A percentile compares a stretch with the other conserved stretches of the same genome.
These are phyloP conservation scores for Curvularia sp. DNA, from an alignment of 2,329 filamentous ascomycete genomes.

Conservation along the genomic window DNA sequence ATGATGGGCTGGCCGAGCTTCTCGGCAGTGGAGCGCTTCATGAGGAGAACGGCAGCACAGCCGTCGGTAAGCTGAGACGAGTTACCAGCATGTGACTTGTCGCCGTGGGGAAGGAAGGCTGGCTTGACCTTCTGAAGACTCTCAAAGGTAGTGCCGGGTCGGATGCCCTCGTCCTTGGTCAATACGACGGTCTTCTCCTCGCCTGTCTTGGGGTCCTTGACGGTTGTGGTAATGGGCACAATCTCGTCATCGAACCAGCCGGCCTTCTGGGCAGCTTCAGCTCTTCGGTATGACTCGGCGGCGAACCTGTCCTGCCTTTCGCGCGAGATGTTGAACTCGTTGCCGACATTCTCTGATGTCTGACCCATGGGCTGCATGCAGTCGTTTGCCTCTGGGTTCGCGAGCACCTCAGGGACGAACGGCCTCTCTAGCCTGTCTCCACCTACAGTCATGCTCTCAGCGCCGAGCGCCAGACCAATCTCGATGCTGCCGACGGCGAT, in stretches of 20 bases:
- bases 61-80: conserved; percentile 95
- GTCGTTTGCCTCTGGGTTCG: conserved; percentile 78
- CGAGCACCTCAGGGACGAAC: conserved; percentile 78
- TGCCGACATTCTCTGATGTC: conserved; percentile 94
- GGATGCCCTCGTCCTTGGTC: conserved; percentile 86
- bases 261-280: conserved; percentile 87
- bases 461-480: conserved; percentile 84
- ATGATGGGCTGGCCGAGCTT: conserved; percentile 89
- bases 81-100: conserved; percentile 89
- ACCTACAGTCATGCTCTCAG: conserved; percentile 83
- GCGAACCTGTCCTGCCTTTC: conserved; percentile 85
- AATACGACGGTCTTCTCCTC: conserved; percentile 79
- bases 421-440: conserved; percentile 74
- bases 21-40: conserved; percentile 91
- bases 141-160: conserved; percentile 88
- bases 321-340: conserved; percentile 84
- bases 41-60: conserved; percentile 85
- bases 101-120: conserved; percentile 89
- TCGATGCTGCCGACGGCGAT: conserved; percentile 84
- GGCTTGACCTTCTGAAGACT: conserved; percentile 81
- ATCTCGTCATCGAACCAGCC: conserved; percentile 96
- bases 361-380: conserved; percentile 97
- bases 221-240: conserved; percentile 78
- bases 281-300: conserved; percentile 84
- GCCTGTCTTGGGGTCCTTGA: conserved; percentile 85